phyloP scores from a whole-genome alignment of 768 basidiomycete genomes.

The Agrocybe praecox region DNA sequence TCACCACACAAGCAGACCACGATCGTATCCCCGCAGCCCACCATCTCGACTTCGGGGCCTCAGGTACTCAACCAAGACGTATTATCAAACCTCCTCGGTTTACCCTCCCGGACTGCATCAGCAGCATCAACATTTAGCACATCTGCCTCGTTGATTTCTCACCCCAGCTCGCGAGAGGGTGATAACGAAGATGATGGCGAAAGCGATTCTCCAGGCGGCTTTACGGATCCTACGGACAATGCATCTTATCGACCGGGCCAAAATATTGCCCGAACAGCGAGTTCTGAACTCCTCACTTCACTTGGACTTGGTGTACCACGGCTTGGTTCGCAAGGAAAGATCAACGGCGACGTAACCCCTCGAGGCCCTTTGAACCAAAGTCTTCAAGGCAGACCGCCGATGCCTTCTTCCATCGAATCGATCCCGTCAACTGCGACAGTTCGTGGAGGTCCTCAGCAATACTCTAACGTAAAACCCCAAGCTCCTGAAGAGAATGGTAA shows the following conservation, averaged over 20 bases:
- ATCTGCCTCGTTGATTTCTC: slow-evolving; percentile 31
- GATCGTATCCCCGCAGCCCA: slow-evolving; percentile 22
- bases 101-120: slow-evolving; percentile 44
- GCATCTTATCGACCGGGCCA: slow-evolving; percentile 30
- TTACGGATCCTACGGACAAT: slow-evolving; percentile 35
- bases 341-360: slow-evolving; percentile 66
- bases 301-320: slow-evolving; percentile 18
- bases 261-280: slow-evolving; percentile 31
- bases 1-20: slow-evolving; percentile 9
- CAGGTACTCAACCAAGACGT: slow-evolving; percentile 76
- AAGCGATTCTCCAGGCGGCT: slow-evolving; percentile 41
- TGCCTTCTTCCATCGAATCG: slow-evolving; percentile 22
- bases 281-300: slow-evolving; percentile 18
- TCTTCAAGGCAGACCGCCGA: slow-evolving; percentile 9
- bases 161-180: slow-evolving; percentile 54
- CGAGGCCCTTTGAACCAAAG: slow-evolving; percentile 23
- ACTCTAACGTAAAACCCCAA: background rate
- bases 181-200: slow-evolving; percentile 56
- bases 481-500: slow-evolving; percentile 13
- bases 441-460: slow-evolving; percentile 6
- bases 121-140: slow-evolving; percentile 33
- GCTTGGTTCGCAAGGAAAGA: slow-evolving; percentile 25
- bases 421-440: slow-evolving; percentile 23
- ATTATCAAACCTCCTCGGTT: slow-evolving; percentile 63
- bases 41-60: slow-evolving; percentile 46